A percentile compares a stretch with the other conserved stretches of the same genome.
Evolutionary conservation across 352 stramenopile species (phyloP).

Genomic region (Globisporangium orthogonon): DNA sequence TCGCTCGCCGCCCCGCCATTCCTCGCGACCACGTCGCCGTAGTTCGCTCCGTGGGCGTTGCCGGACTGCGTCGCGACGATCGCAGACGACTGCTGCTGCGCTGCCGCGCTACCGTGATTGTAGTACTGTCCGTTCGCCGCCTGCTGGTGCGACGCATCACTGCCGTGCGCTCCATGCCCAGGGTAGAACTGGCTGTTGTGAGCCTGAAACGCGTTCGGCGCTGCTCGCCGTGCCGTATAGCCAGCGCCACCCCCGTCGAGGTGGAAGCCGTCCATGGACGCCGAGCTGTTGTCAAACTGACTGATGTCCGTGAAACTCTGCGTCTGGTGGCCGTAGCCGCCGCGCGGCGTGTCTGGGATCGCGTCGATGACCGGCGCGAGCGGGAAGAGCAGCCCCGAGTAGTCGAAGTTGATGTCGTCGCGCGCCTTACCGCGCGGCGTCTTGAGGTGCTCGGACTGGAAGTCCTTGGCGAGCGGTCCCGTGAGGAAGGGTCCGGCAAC

Average conservation of each 20-base stretch:
- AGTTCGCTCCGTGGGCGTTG: slow-evolving; percentile 14
- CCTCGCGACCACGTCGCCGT: slow-evolving; percentile 18
- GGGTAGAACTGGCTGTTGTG: slow-evolving; percentile 12
- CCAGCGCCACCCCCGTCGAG: slow-evolving; percentile 7
- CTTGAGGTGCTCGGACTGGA: slow-evolving; percentile 18
- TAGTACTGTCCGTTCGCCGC: slow-evolving; percentile 9
- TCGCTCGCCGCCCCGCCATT: slow-evolving; percentile 3
- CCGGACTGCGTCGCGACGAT: slow-evolving; percentile 8
- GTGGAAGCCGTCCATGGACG: slow-evolving; percentile 14
- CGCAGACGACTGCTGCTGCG: slow-evolving; percentile 7
- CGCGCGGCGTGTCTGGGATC: slow-evolving; percentile 17
- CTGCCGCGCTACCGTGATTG: background rate
- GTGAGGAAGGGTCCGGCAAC: slow-evolving; percentile 31
- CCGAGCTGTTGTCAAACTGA: slow-evolving; percentile 16
- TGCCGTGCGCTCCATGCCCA: slow-evolving; percentile 1
- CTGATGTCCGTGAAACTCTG: slow-evolving; percentile 20
- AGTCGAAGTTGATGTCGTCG: slow-evolving; percentile 24
- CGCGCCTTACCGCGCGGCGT: slow-evolving; percentile 22
- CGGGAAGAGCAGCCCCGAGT: slow-evolving; percentile 26
- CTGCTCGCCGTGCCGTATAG: slow-evolving; percentile 2
- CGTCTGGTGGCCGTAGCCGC: slow-evolving; percentile 10
- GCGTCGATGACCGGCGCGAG: slow-evolving; percentile 23
- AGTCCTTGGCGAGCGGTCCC: slow-evolving; percentile 29
- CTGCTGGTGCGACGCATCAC: slow-evolving; percentile 7
- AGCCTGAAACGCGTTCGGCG: slow-evolving; percentile 2